These are phyloP conservation scores for Penicillium thymicola DNA, from an alignment of 2,329 filamentous ascomycete species.

Conservation along the genomic window DNA sequence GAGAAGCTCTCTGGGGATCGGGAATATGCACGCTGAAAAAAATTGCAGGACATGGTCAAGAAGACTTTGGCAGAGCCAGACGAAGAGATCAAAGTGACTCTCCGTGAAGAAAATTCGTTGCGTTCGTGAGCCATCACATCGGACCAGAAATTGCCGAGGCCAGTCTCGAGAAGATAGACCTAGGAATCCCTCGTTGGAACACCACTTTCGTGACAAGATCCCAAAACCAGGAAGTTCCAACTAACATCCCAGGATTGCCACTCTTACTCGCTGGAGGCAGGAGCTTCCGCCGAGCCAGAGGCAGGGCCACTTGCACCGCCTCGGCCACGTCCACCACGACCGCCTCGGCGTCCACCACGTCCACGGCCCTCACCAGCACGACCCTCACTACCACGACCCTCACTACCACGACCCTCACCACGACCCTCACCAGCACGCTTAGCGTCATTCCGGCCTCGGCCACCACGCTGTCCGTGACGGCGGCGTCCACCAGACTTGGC, in stretches of 20 bases:
- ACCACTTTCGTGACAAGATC: neutral
- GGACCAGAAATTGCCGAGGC: conserved; percentile 14
- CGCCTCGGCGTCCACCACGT: conserved; percentile 26
- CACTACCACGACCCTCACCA: conserved; percentile 16
- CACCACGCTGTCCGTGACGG: conserved; percentile 28
- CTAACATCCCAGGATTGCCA: conserved; percentile 1
- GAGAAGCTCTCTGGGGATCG: conserved; percentile 20
- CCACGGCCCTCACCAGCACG: conserved; percentile 32
- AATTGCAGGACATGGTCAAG: conserved; percentile 32
- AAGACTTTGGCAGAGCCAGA: conserved; percentile 24
- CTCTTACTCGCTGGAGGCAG: conserved; percentile 12
- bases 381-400: no score
- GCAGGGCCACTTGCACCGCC: conserved; percentile 28
- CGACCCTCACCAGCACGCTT: conserved; percentile 19
- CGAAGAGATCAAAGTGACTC: conserved; percentile 14
- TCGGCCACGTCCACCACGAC: conserved; percentile 22
- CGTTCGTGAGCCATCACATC: conserved; percentile 39
- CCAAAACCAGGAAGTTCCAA: neutral
- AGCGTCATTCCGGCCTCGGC: conserved; percentile 36
- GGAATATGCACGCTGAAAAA: conserved; percentile 39
- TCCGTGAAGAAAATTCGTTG: conserved; percentile 32
- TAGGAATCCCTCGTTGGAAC: conserved; percentile 7
- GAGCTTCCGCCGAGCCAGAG: conserved; percentile 8
- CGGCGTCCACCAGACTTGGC: conserved; percentile 38
- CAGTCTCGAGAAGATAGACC: conserved; percentile 9